phyloP scores from a whole-genome alignment of 169 alveolate genomes.

The Cryptosporidium sp. region DNA sequence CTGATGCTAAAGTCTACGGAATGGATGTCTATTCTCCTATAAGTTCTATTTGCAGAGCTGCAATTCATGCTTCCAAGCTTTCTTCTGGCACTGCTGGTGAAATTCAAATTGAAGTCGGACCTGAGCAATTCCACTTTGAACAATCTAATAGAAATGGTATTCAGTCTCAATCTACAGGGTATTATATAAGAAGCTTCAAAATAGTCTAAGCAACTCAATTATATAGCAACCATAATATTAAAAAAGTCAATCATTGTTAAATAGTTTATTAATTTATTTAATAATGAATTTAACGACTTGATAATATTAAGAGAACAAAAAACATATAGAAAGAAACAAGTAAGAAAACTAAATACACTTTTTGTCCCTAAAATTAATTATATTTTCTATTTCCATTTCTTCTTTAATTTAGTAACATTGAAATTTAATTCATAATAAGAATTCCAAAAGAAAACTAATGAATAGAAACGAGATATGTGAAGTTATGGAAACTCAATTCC shows the following conservation, averaged over 20 bases:
- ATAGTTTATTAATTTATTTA: not conserved
- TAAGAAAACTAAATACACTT: slow-evolving; percentile 1
- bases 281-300: not conserved
- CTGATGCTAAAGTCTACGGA: slow-evolving; percentile 79
- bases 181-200: slow-evolving; percentile 72
- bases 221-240: not conserved
- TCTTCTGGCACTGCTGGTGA: slow-evolving; percentile 47
- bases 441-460: not conserved
- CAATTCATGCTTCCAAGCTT: slow-evolving; percentile 84
- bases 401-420: not conserved
- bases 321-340: not conserved
- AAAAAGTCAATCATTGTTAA: not conserved
- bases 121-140: slow-evolving; percentile 73
- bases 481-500: not conserved
- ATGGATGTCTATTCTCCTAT: slow-evolving; percentile 87
- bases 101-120: slow-evolving; percentile 72
- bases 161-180: slow-evolving; percentile 66
- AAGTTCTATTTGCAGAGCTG: slow-evolving; percentile 91
- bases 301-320: not conserved
- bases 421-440: not conserved
- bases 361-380: slow-evolving; percentile 20
- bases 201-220: slow-evolving; percentile 28
- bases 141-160: slow-evolving; percentile 72
- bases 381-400: not conserved
- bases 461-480: not conserved